phyloP scores from a whole-genome alignment of 208 protist species.

The Zelonia costaricensis region DNA sequence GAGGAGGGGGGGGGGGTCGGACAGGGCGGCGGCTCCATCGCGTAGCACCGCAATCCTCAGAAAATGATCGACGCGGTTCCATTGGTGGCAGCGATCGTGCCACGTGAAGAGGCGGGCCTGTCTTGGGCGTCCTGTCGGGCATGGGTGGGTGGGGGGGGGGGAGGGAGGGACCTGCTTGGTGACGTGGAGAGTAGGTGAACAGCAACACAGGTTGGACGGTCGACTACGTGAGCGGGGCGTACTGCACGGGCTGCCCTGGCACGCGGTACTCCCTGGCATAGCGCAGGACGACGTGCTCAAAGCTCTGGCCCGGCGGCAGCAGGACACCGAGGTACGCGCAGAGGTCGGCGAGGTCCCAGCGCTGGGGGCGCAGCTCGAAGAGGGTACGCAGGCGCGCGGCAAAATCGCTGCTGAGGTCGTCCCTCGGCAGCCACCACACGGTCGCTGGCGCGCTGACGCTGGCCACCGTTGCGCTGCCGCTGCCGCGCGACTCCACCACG shows the following conservation, averaged over 20 bases:
- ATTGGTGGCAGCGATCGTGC: too few species aligned
- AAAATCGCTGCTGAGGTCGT: constrained; percentile 40
- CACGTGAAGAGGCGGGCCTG: too few species aligned
- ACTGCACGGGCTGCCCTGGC: constrained; percentile 60
- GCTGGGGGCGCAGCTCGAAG: constrained; percentile 51
- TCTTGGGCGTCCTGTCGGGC: too few species aligned
- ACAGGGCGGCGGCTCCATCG: too few species aligned
- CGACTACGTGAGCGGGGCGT: constrained; percentile 44
- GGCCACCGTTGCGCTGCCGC: background rate
- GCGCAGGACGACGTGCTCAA: constrained; percentile 57
- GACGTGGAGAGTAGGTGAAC: too few species aligned
- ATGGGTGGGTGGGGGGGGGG: too few species aligned
- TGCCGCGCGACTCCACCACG: constrained; percentile 16
- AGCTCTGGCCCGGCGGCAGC: constrained; percentile 41
- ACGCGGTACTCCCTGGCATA: constrained; percentile 63
- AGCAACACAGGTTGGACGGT: too few species aligned
- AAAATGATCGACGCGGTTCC: too few species aligned
- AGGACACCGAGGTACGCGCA: constrained; percentile 60
- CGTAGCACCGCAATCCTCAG: too few species aligned
- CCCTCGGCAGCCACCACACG: constrained; percentile 50
- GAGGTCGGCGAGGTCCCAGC: constrained; percentile 46
- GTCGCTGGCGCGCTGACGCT: constrained; percentile 6
- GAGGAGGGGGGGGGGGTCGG: too few species aligned
- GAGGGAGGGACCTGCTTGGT: too few species aligned
- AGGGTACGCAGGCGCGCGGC: constrained; percentile 39